Percentiles rank a stretch among this genome's conserved stretches.
These are phyloP conservation scores for Umbelopsis vinacea DNA, from an alignment of 192 early-diverging fungal genomes.

Conservation along the genomic window DNA sequence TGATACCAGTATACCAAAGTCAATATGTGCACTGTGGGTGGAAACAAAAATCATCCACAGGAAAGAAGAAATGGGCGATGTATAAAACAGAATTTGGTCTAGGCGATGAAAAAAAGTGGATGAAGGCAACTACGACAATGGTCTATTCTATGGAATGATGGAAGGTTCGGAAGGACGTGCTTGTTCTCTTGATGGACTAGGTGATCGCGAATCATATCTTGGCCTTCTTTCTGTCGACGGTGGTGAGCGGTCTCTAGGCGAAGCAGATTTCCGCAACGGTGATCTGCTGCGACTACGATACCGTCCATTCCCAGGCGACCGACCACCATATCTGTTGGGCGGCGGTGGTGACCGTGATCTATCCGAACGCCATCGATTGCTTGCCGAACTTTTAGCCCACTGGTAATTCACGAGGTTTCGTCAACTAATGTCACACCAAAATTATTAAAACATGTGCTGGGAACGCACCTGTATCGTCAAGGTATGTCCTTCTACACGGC, in stretches of 20 bases:
- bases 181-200: constrained; percentile 3
- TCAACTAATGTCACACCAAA: constrained; percentile 1
- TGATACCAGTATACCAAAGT: not conserved
- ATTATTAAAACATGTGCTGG: not conserved
- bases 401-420: constrained; percentile 24
- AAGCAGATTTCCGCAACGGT: not conserved
- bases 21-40: not conserved
- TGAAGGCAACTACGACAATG: not conserved
- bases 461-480: constrained; percentile 77
- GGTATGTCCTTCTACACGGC: constrained; percentile 77
- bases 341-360: constrained; percentile 49
- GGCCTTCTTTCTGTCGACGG: not conserved
- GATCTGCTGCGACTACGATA: constrained; percentile 37
- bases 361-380: constrained; percentile 81
- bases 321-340: constrained; percentile 27
- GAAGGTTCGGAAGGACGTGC: constrained; percentile 1
- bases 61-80: not conserved
- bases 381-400: constrained; percentile 89
- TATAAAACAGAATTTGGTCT: not conserved
- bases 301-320: not conserved
- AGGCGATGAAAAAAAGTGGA: not conserved
- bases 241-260: constrained; percentile 13
- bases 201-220: not conserved
- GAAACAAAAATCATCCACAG: not conserved
- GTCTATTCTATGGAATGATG: not conserved